Conservation (phyloP, 225 moss, liverwort and hornwort genomes). For the Physcomitrellopsis africana region DNA sequence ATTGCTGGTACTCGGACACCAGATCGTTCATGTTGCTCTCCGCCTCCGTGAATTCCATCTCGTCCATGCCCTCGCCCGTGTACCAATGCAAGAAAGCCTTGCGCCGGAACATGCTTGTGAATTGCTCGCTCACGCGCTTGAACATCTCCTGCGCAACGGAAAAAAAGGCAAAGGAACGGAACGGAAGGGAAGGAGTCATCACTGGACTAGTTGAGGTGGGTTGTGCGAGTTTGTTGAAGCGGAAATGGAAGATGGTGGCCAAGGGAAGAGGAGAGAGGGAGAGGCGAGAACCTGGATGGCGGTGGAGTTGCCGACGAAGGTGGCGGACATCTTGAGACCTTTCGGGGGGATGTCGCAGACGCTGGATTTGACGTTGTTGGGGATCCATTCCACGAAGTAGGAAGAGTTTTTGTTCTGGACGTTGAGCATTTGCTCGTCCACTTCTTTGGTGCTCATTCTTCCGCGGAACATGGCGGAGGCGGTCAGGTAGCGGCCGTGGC, state of each 20-base stretch:
- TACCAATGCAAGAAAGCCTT: constrained; percentile 70
- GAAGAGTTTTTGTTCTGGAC: constrained; percentile 66
- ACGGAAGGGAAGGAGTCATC: neutral
- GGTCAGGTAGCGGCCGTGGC: constrained; percentile 56
- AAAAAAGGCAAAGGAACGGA: neutral
- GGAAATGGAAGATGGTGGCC: neutral
- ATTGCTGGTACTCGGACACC: constrained; percentile 60
- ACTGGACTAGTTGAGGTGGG: neutral
- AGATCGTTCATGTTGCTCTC: constrained; percentile 69
- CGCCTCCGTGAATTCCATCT: constrained; percentile 61
- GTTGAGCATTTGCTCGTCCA: constrained; percentile 66
- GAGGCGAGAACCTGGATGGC: constrained; percentile 43
- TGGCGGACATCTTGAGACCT: constrained; percentile 59
- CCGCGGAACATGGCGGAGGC: constrained; percentile 65
- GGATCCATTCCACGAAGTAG: constrained; percentile 66
- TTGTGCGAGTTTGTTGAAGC: neutral
- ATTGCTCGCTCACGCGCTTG: constrained; percentile 64
- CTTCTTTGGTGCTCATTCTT: constrained; percentile 61
- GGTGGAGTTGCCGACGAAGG: constrained; percentile 59
- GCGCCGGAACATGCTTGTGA: constrained; percentile 56
- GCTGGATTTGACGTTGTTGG: constrained; percentile 59
- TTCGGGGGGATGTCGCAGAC: constrained; percentile 62
- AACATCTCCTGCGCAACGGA: constrained; percentile 42
- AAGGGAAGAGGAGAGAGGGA: neutral
- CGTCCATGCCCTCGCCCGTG: constrained; percentile 60